Conservation (phyloP, 768 basidiomycete genomes). For the Trametes sanguinea region DNA sequence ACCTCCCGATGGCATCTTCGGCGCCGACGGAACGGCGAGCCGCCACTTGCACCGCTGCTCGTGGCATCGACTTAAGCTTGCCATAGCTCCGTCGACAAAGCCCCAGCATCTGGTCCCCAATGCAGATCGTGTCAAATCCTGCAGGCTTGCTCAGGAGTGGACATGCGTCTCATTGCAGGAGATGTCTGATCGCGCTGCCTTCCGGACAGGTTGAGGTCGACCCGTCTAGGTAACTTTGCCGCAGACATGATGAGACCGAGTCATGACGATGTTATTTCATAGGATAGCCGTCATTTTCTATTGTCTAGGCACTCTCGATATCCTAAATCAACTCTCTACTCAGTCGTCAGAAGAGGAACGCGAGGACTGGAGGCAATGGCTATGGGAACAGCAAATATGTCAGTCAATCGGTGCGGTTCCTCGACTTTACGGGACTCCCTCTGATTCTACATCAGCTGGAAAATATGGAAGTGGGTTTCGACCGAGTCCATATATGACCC, state of each 20-base stretch:
- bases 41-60: no score
- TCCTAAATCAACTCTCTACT: constrained; percentile 55
- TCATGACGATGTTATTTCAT: neutral
- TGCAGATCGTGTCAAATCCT: neutral
- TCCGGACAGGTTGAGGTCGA: constrained; percentile 68
- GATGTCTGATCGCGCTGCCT: constrained; percentile 74
- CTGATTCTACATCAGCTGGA: constrained; percentile 45
- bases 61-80: no score
- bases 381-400: constrained; percentile 87
- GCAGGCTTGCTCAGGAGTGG: constrained; percentile 42
- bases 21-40: no score
- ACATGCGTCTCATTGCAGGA: constrained; percentile 65
- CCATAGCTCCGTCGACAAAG: neutral
- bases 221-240: constrained; percentile 57
- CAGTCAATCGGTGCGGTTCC: constrained; percentile 23
- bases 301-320: constrained; percentile 80
- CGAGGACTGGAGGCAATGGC: constrained; percentile 75
- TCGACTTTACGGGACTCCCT: neutral
- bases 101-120: constrained; percentile 10
- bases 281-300: constrained; percentile 91
- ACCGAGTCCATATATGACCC: constrained; percentile 73
- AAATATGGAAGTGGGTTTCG: constrained; percentile 68
- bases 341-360: constrained; percentile 55
- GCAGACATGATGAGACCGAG: neutral
- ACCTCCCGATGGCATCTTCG: constrained; percentile 17